Conservation (phyloP, 1,139 yeast species). For the Kodamaea alishanica region DNA sequence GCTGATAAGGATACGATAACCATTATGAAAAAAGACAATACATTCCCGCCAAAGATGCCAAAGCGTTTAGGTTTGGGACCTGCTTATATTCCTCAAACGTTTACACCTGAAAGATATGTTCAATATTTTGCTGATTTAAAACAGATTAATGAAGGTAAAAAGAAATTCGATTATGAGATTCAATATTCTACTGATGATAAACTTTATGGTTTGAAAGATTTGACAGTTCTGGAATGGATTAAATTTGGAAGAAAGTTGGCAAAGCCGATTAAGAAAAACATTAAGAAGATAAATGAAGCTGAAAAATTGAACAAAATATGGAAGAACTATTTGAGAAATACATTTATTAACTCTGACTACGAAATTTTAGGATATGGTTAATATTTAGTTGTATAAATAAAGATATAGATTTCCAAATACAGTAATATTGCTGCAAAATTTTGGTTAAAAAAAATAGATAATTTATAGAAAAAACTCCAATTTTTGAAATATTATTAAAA, state of each 20-base stretch:
- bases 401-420: too few relatives aligned
- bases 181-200: slow-evolving; percentile 68
- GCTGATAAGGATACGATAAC: slow-evolving; percentile 19
- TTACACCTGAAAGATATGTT: slow-evolving; percentile 67
- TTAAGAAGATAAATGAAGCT: slow-evolving; percentile 12
- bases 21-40: slow-evolving; percentile 43
- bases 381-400: background rate
- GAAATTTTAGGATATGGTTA: slow-evolving; percentile 42
- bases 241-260: slow-evolving; percentile 54
- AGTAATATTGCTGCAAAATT: too few relatives aligned
- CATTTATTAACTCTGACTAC: slow-evolving; percentile 64
- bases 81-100: slow-evolving; percentile 65
- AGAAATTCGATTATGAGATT: slow-evolving; percentile 53
- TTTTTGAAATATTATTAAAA: too few relatives aligned
- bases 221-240: slow-evolving; percentile 61
- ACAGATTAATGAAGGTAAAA: slow-evolving; percentile 43
- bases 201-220: slow-evolving; percentile 49
- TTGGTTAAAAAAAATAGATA: too few relatives aligned
- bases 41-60: slow-evolving; percentile 69
- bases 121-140: slow-evolving; percentile 69
- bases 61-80: slow-evolving; percentile 58
- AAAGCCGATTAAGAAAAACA: slow-evolving; percentile 26
- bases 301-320: slow-evolving; percentile 34
- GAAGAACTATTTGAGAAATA: slow-evolving; percentile 44
- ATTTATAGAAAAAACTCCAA: too few relatives aligned